Evolutionary conservation across 768 basidiomycete genomes (phyloP), one percentile per base, ranked within the genome.

Genomic region (Postia placenta): DNA sequence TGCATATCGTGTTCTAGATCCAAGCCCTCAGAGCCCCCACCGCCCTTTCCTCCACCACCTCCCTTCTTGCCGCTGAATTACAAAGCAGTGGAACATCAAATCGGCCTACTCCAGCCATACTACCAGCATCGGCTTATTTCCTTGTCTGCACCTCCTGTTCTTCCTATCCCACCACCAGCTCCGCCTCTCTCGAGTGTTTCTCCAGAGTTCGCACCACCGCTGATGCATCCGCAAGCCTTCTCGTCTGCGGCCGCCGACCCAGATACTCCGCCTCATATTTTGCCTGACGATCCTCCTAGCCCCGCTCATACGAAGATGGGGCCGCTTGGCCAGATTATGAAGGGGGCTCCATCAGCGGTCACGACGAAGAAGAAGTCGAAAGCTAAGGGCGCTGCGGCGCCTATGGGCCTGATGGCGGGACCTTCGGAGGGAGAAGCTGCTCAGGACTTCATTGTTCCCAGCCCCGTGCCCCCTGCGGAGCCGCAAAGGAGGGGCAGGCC

Each of bases 11-110:
- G 14, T 20, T 12, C 42, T 54, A 86, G 83, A 46, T 72, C 74
- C 41, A 82, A 81, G 58, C 81, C 85, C 1, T 76, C 69, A 20
- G 86, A 90, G 63, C 87, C 87, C 0, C 87, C 87, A 1, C 80
- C 80, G 2, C 89, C 86, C 4, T 96, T 85, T 64, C 89, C 92
- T 0, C 88, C 86, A 0, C 94, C 93, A 0, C 85, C 87, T 0
- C 75, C 86, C 0, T 90, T 94, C 60, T 65, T 91, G 2, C 83
- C 81, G 1, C 74, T 98, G 58, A 80, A 77, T 1, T 70, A 78
- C 6, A 69, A 69, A 47, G 81, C 78, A 48, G 73, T 86, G 60
- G 84, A 86, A 28, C 69, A 81, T 22, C 92, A 95, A 59, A 91
- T 96, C 55, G 92, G 91, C 7, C 67, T 98, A 33, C 81, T 98